Evolutionary conservation across 257 asterid species (phyloP).

Genomic region (Scutellaria baicalensis): DNA sequence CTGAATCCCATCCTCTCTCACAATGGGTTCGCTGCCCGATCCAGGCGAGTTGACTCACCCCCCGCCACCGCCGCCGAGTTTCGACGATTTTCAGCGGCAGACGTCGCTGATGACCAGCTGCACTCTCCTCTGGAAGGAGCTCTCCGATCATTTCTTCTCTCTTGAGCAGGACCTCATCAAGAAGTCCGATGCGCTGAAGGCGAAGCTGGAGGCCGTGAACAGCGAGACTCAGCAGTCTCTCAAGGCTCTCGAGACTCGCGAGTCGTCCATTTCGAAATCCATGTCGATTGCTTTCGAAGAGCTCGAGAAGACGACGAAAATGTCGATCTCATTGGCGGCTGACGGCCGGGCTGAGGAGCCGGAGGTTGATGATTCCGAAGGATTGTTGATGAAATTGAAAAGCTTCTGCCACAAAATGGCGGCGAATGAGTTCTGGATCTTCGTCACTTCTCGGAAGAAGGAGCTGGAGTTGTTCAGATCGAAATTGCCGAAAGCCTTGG

Average conservation of each 20-base stretch:
- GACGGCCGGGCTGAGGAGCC: slow-evolving; percentile 19
- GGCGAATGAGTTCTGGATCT: slow-evolving; percentile 66
- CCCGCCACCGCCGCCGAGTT: slow-evolving; percentile 56
- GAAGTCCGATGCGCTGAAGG: slow-evolving; percentile 60
- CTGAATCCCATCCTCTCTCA: neutral
- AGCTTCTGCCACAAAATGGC: slow-evolving; percentile 60
- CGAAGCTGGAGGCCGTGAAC: slow-evolving; percentile 44
- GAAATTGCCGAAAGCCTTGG: slow-evolving; percentile 59
- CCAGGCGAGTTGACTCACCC: slow-evolving; percentile 70
- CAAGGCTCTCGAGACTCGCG: slow-evolving; percentile 61
- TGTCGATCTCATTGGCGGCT: slow-evolving; percentile 22
- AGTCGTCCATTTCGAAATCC: slow-evolving; percentile 56
- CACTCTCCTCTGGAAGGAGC: slow-evolving; percentile 96
- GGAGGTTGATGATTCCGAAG: slow-evolving; percentile 67
- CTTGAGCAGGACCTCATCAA: slow-evolving; percentile 75
- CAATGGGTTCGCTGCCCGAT: slow-evolving; percentile 92
- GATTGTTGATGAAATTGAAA: slow-evolving; percentile 49
- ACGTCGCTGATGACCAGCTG: slow-evolving; percentile 97
- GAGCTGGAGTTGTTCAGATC: slow-evolving; percentile 61
- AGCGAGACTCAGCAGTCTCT: slow-evolving; percentile 51
- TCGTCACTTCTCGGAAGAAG: slow-evolving; percentile 65
- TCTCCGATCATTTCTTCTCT: slow-evolving; percentile 87
- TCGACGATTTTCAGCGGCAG: slow-evolving; percentile 96
- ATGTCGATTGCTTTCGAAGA: slow-evolving; percentile 41
- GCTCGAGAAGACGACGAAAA: slow-evolving; percentile 32